Percentiles rank a stretch among this genome's conserved stretches.
Conservation (phyloP, 768 basidiomycete genomes). For the Nevesoporus exiguus region DNA sequence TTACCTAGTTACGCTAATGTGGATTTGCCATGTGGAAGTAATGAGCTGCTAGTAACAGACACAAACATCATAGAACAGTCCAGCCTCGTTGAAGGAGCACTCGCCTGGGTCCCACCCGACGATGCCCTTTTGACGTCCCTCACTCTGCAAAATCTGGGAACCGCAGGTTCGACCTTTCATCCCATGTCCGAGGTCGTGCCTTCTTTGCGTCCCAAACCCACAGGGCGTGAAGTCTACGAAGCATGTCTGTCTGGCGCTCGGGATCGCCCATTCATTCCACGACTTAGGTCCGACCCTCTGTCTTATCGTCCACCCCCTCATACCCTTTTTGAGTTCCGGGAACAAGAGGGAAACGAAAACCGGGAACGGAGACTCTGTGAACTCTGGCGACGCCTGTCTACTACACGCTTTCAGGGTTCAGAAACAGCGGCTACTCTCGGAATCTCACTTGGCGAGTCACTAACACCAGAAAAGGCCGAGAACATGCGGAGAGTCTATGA, state of each 20-base stretch:
- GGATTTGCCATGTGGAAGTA: constrained; percentile 20
- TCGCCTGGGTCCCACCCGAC: constrained; percentile 13
- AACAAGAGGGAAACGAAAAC: constrained; percentile 57
- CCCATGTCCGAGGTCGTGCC: constrained; percentile 26
- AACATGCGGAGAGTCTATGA: constrained; percentile 69
- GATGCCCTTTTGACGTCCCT: constrained; percentile 28
- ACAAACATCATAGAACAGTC: constrained; percentile 27
- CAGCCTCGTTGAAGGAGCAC: constrained; percentile 20
- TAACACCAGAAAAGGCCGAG: constrained; percentile 56
- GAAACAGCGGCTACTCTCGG: constrained; percentile 19
- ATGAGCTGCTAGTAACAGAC: constrained; percentile 27
- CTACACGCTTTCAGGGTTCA: constrained; percentile 26
- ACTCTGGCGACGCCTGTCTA: constrained; percentile 60
- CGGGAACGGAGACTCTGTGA: constrained; percentile 58
- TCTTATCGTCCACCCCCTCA: constrained; percentile 39
- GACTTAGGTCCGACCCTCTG: constrained; percentile 52
- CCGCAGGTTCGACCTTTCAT: constrained; percentile 19
- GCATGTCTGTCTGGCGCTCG: constrained; percentile 49
- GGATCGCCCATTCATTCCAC: constrained; percentile 56
- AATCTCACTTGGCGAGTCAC: constrained; percentile 15
- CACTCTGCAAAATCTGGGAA: constrained; percentile 8
- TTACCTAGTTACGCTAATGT: constrained; percentile 3
- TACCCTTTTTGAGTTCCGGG: constrained; percentile 61
- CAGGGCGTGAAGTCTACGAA: constrained; percentile 52
- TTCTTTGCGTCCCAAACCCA: constrained; percentile 29